Base-by-base conservation (phyloP, 495 filamentous ascomycete genomes). In the Talaromyces adpressus region DNA sequence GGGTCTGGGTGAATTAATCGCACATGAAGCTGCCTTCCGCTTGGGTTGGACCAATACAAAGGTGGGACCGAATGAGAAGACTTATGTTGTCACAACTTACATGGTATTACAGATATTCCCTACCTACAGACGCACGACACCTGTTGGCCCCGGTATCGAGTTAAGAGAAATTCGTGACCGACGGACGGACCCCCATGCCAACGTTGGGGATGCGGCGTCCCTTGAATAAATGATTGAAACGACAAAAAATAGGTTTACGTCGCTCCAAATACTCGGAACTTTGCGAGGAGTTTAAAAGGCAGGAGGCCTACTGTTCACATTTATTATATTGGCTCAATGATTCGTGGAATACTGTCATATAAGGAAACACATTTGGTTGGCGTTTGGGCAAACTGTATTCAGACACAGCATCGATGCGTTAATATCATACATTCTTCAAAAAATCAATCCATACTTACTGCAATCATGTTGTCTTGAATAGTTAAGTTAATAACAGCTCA, bases 1-100 rank as follows among this genome's bases (percentile, higher is more conserved):
- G 61, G 94, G 94, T 5, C 96, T 99, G 70, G 94, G 94, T 23
- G 94, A 99, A 76, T 78, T 99, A 41, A 89, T 98, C 72, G 94
- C 94, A 61, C 93, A 99, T 72, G 94, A 99, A 77, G 85, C 90
- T 11, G 94, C 94, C 12, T 98, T 93, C 70, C 81, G 92, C 66
- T 79, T 96, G 62, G 94, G 94, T 53, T 98, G 94, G 94, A 86
- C 89, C 47, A 87, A 87, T 57, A 97, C 94, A 66, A 93, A 92
- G 85, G 94, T 97, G 84, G 57, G 83, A 14, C 36, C 47, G 20
- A 49, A 49, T 4, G n/a, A 45, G 8, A 5, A n/a, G 41, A 45
- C 8, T n/a, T n/a, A 18, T n/a, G 41, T n/a, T n/a, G n/a, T 11
- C 6, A 9, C 5, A 49, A 18, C n/a, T 49, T 7, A 49, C 18